Conservation (phyloP, 768 basidiomycete genomes). For the Boletus reticulatus region DNA sequence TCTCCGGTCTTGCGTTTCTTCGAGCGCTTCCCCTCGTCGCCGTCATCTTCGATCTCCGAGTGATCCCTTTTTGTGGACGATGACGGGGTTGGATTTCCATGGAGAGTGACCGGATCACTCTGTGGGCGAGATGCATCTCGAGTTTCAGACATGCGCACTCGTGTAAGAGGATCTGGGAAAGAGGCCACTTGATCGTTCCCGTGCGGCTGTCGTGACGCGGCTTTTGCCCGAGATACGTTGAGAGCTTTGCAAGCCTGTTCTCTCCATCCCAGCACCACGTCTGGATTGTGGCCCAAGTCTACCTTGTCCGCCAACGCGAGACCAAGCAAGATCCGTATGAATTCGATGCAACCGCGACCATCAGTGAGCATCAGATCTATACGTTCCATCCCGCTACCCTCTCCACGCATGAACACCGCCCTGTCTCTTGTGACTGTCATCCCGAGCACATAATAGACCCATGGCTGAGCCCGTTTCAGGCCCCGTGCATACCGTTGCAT, state of each 20-base stretch:
- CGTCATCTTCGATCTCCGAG: neutral
- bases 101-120: no score
- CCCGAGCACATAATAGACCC: no score
- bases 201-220: no score
- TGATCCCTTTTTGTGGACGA: neutral
- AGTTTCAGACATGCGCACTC: no score
- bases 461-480: no score
- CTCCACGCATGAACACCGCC: neutral
- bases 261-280: neutral
- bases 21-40: neutral
- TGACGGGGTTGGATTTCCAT: no score
- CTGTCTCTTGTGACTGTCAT: no score
- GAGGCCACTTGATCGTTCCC: no score
- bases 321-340: slow-evolving; percentile 11
- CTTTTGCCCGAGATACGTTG: neutral
- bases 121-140: no score
- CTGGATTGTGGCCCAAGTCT: neutral
- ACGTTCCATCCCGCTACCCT: slow-evolving; percentile 5
- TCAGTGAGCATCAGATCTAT: neutral
- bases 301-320: slow-evolving; percentile 4
- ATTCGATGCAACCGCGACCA: no score
- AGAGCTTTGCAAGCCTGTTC: neutral
- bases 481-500: no score
- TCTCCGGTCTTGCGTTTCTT: neutral
- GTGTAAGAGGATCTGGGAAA: no score